A percentile compares a stretch with the other conserved stretches of the same genome.
These are phyloP conservation scores for Alopecurus myosuroides DNA, from an alignment of 176 grass and related monocot species.

Conservation along the genomic window DNA sequence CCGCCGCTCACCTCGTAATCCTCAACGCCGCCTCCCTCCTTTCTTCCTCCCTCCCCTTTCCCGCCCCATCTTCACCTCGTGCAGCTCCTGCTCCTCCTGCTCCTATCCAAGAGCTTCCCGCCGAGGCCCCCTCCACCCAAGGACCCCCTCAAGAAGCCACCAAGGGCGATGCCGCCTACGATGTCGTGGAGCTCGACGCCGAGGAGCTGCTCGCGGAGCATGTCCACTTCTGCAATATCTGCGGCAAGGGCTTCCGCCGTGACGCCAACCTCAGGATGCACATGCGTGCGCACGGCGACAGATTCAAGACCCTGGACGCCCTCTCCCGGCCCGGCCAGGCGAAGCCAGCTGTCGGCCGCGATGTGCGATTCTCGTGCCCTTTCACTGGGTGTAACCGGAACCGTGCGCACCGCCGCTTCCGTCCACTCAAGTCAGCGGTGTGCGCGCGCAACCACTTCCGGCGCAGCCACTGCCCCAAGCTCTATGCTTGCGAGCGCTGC, in stretches of 20 bases:
- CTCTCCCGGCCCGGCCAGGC: conserved; percentile 68
- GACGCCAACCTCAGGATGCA: conserved; percentile 99
- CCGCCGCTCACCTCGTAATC: conserved; percentile 68
- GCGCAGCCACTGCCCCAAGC: conserved; percentile 94
- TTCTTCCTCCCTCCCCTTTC: conserved; percentile 40
- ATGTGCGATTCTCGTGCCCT: conserved; percentile 83
- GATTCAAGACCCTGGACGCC: conserved; percentile 92
- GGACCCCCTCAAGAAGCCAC: conserved; percentile 18
- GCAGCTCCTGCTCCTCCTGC: background rate
- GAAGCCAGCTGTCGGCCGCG: conserved; percentile 19
- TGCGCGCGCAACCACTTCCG: conserved; percentile 95
- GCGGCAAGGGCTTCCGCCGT: conserved; percentile 96
- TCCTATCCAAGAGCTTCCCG: conserved; percentile 22
- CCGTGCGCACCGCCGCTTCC: conserved; percentile 73
- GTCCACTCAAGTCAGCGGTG: conserved; percentile 80
- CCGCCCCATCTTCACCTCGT: background rate
- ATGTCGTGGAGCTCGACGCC: conserved; percentile 82
- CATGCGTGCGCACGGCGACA: conserved; percentile 96
- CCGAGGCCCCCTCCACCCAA: background rate
- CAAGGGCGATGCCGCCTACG: conserved; percentile 44
- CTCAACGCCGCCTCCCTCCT: conserved; percentile 80
- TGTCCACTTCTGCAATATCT: conserved; percentile 86
- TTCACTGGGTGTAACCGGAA: conserved; percentile 83
- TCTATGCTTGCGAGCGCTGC: conserved; percentile 75
- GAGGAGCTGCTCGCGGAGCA: conserved; percentile 87